A percentile compares a stretch with the other conserved stretches of the same genome.
Conservation (phyloP, 2,329 filamentous ascomycete genomes). For the Pseudogymnoascus sp. region DNA sequence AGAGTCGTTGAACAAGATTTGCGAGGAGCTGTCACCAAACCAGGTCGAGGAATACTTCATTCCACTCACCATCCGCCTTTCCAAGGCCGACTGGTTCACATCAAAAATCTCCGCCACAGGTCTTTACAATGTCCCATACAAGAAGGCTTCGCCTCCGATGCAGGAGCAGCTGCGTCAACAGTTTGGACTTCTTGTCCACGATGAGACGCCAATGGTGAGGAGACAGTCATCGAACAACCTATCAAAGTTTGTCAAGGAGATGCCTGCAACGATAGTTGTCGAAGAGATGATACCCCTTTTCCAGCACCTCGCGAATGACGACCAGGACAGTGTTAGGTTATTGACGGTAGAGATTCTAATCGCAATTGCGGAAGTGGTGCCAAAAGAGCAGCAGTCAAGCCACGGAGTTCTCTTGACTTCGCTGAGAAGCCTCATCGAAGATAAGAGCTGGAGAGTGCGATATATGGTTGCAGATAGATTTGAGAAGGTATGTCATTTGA, state of each 20-base stretch:
- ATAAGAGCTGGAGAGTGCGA: conserved; percentile 98
- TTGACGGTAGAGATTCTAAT: conserved; percentile 95
- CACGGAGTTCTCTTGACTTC: conserved; percentile 89
- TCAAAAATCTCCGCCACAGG: conserved; percentile 98
- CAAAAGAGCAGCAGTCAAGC: conserved; percentile 95
- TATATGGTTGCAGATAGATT: conserved; percentile 99
- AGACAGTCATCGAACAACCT: conserved; percentile 94
- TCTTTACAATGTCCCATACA: conserved; percentile 88
- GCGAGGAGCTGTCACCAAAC: conserved; percentile 77
- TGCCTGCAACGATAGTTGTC: conserved; percentile 84
- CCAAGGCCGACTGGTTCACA: conserved; percentile 99
- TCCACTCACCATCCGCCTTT: conserved; percentile 86
- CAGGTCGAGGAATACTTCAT: conserved; percentile 98
- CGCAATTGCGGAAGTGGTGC: conserved; percentile 91
- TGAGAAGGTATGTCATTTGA: conserved; percentile 64
- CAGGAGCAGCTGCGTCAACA: conserved; percentile 89
- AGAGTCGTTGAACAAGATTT: conserved; percentile 99
- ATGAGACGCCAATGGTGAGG: conserved; percentile 98
- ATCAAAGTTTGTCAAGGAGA: conserved; percentile 95
- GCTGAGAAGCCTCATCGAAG: conserved; percentile 87
- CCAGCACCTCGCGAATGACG: conserved; percentile 90
- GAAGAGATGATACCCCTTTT: conserved; percentile 99
- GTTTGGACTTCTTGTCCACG: conserved; percentile 87
- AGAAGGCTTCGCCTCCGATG: conserved; percentile 76
- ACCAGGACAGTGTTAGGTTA: conserved; percentile 94